Evolutionary conservation across 2,329 filamentous ascomycete genomes (phyloP), one percentile per base, ranked within the genome.

Genomic region (Neofusicoccum sp.): DNA sequence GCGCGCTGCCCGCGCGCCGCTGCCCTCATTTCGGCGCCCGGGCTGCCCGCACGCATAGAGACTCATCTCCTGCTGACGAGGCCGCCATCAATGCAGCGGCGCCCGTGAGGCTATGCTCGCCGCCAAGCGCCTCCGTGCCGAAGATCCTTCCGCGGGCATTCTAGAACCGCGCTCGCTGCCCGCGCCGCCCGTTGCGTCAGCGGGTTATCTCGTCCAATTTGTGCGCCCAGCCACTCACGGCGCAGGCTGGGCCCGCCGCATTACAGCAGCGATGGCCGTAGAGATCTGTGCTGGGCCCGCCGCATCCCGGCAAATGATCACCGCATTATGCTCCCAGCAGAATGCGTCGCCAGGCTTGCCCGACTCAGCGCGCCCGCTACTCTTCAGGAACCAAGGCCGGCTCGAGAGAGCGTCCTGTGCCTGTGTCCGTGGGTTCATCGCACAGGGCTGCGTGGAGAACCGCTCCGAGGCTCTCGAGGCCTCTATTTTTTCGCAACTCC

Each of bases 251-350:
- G 71, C 71, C 65, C 64, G 65, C 66, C 70, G 74, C 74, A 76
- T 76, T 75, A 70, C 69, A 69, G 67, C 68, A 62, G 71, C 69
- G 68, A 71, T 70, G 69, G 67, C 73, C 70, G 68, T 71, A 71
- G 68, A 74, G 71, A 76, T 77, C 75, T 71, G 61, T 71, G 71
- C 73, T 73, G 68, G 74, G 73, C 67, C 59, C 16, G 60, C 71
- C 70, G 66, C 69, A 72, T 72, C 67, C 75, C 68, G 71, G 74
- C 71, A 71, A 74, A 71, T 76, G 75, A 77, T 75, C 76, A 78
- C 75, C 71, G 75, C 76, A 78, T 78, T 76, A 76, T 78, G 76
- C 75, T 76, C 75, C 73, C 76, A 74, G 71, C 75, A 74, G 74
- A 77, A 76, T 74, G 68, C 70, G 72, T 74, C 71, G 72, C 72